Evolutionary conservation across 306 rosid genomes (phyloP), one percentile per base, ranked within the genome.

Genomic region (Cucumis cinereus): DNA sequence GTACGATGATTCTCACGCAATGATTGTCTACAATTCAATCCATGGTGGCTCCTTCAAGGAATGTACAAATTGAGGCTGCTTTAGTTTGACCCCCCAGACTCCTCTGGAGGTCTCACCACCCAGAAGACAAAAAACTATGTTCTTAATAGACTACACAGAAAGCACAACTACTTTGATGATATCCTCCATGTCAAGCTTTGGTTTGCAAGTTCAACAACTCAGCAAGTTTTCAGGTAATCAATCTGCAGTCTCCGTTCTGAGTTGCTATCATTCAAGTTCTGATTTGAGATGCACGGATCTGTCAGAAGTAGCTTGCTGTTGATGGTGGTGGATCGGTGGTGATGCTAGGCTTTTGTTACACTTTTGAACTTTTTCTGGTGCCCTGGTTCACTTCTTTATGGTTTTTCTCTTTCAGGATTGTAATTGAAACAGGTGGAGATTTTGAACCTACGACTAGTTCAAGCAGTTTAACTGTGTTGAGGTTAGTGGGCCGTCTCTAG

Each of bases 1-100:
- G 80, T 79, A 26, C 66, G 83, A 6, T 87, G 81, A 83, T 70
- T 30, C 54, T 28, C 13, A 23, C 20, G 11, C 58, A 49, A 5
- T 20, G 49, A 52, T 73, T 10, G 19, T 16, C 17, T 8, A 20
- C 24, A 28, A 30, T 19, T 54, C 12, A 15, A 17, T 38, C 17
- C 20, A 33, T 55, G 30, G 19, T 67, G 54, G 74, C 50, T 52
- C 28, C 63, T 17, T 73, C 49, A 56, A 74, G 77, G 53, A 22
- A 14, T 17, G 53, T 49, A 49, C 22, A 71, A 1, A 24, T 26
- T 71, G 43, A 43, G 24, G 22, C 40, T 47, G 59, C 58, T 16
- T 24, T 71, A 49, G 8, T 70, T 45, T 70, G 75, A 36, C 59
- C 75, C 24, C 57, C 55, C 74, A 68, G 20, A 24, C 57, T 45